Base-by-base conservation (phyloP, 2,329 filamentous ascomycete genomes). In the Aspergillus sp. region DNA sequence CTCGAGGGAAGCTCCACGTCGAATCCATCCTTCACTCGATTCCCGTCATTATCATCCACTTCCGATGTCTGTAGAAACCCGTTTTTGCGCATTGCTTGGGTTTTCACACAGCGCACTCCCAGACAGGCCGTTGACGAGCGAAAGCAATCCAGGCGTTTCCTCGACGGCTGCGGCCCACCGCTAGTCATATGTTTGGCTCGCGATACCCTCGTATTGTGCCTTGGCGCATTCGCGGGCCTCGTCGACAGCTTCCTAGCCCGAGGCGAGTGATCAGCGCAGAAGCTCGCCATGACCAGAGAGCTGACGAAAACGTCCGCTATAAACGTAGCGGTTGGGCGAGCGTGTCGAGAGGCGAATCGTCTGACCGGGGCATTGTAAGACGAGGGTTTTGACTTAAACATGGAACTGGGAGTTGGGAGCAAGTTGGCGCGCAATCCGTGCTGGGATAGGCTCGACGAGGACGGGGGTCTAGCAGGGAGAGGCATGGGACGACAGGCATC, bases 401-500 rank as follows among this genome's bases (percentile, higher is more conserved):
- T 60, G 39, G 48, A 49, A 44, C 30, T 34, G 42, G 39, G 35
- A 38, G 37, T 44, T 32, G 35, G 26, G 37, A 41, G 34, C 20
- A 40, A 32, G 37, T 48, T 40, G 39, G 46, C 43, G 39, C 52
- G 53, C 45, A 52, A 44, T 43, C 51, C 52, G 60, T 64, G 55
- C 57, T 63, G 64, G 41, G 65, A 62, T 60, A 62, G 61, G 57
- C 60, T 56, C 46, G 58, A 53, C 51, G 62, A 65, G 66, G 67
- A 64, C 55, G 69, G 63, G 59, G 69, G 64, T 61, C 63, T 64
- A 62, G 66, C 67, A 64, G 71, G 57, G 63, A 69, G 63, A 72
- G 71, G 75, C 76, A 80, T 80, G 73, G 72, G 71, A 69, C 53
- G 63, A 57, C 64, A 64, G 61, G 68, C 75, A 80, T 79, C 48